Base-by-base conservation (phyloP, 176 grass and related monocot genomes). In the Luzula sylvatica region DNA sequence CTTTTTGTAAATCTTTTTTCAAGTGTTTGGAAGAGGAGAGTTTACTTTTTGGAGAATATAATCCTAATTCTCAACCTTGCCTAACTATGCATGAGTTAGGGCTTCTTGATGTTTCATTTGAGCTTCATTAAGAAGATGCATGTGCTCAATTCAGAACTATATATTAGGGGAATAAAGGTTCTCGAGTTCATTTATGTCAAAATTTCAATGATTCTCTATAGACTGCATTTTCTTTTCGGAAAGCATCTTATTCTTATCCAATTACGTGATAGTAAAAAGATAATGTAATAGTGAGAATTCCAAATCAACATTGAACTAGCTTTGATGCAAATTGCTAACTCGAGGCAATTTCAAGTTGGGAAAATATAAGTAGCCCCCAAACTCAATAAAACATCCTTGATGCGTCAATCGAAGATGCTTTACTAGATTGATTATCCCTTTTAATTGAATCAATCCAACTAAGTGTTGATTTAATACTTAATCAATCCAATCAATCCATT, bases 1-100 rank as follows among this genome's bases (percentile, higher is more conserved):
- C 17, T 59, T 39, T 35, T 59, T 39, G 25, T 40, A 26, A 40
- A 39, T 42, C 14, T 42, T 19, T 16, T 19, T 59, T 39, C 3
- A 39, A 38, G 25, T 7, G 5, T 21, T 9, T 21, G 47, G 47
- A 47, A 63, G 20, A 48, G 9, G 15, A 46, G 30, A 40, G 22
- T 26, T 3, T 42, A 55, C 15, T 50, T 59, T 75, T 76, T 55
- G 57, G 42, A 59, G 82, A 94, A 94, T 87, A 76, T 67, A 23
- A 30, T 50, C 75, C 67, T 46, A 80, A 72, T 65, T 51, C n/a
- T n/a, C n/a, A n/a, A n/a, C 52, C 56, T 73, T 54, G 58, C 71
- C 53, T 60, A 71, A 41, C 58, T 42, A 43, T 35, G 30, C 30
- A 35, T 35, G 9, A 35, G 19, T 58, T 44, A 26, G 20, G 7